Percentiles rank a stretch among this genome's conserved stretches.
These are phyloP conservation scores for Epichloe sylvatica DNA, from an alignment of 2,329 filamentous ascomycete species.

Conservation along the genomic window DNA sequence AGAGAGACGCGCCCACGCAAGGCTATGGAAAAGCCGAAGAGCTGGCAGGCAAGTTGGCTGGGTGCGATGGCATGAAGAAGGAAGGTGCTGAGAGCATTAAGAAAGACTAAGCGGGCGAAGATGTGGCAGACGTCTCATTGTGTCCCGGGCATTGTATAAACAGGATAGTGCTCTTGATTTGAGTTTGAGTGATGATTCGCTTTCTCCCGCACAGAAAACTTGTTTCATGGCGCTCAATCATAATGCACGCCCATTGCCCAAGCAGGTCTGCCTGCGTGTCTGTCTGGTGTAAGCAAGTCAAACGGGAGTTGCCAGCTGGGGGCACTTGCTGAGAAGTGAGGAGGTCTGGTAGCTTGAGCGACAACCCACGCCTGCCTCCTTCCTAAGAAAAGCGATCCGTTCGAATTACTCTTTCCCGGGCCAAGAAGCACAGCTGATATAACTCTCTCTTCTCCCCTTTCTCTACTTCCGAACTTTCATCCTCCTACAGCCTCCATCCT, in stretches of 20 bases:
- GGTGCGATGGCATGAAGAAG: constrained; percentile 56
- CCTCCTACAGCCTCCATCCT: constrained; percentile 4
- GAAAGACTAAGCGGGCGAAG: constrained; percentile 12
- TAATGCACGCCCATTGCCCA: no score
- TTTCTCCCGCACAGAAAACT: no score
- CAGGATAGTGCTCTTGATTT: no score
- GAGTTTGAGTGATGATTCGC: no score
- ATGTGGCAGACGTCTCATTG: no score
- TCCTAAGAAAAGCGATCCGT: background rate
- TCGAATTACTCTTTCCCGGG: background rate
- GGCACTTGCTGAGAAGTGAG: background rate
- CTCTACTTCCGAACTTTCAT: background rate
- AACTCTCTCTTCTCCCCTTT: background rate
- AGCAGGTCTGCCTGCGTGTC: no score
- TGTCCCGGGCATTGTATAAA: no score
- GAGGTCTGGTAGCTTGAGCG: background rate
- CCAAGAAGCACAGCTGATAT: background rate
- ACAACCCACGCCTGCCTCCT: background rate
- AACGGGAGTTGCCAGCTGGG: background rate
- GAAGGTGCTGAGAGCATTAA: constrained; percentile 41
- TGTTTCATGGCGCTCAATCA: no score
- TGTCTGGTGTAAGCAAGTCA: background rate
- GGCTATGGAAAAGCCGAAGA: constrained; percentile 53
- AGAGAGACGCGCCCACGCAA: constrained; percentile 35
- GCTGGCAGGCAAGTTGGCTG: constrained; percentile 46